phyloP scores from a whole-genome alignment of 352 stramenopile species.

The Stramenopiles sp. region DNA sequence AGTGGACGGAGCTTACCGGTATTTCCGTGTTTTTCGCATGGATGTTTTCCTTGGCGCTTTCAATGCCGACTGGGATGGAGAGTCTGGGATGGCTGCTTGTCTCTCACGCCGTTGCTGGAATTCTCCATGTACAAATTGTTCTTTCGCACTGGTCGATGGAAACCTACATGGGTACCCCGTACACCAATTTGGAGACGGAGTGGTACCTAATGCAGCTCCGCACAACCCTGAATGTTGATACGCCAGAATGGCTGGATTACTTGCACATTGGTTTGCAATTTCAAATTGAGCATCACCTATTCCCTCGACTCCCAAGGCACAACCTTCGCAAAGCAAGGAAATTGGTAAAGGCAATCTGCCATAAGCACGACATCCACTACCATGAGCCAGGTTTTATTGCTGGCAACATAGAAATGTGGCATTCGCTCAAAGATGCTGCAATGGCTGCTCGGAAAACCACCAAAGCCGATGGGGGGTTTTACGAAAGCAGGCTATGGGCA shows the following conservation, averaged over 20 bases:
- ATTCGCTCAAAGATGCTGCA: constrained; percentile 19
- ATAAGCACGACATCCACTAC: constrained; percentile 39
- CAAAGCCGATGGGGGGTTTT: constrained; percentile 23
- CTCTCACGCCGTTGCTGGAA: constrained; percentile 37
- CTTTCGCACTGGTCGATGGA: constrained; percentile 44
- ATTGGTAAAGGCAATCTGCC: constrained; percentile 33
- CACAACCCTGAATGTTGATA: constrained; percentile 44
- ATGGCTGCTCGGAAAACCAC: constrained; percentile 20
- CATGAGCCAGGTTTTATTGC: constrained; percentile 34
- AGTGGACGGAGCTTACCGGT: constrained; percentile 27
- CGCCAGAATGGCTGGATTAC: constrained; percentile 41
- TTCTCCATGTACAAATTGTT: constrained; percentile 56
- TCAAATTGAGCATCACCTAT: constrained; percentile 48
- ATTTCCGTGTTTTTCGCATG: constrained; percentile 18
- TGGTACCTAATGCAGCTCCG: constrained; percentile 32
- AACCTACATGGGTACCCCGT: constrained; percentile 31
- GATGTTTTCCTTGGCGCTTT: constrained; percentile 23
- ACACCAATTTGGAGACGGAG: constrained; percentile 29
- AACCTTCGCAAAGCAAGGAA: constrained; percentile 35
- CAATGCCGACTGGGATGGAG: constrained; percentile 18
- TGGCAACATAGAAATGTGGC: constrained; percentile 28
- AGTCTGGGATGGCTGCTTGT: constrained; percentile 35
- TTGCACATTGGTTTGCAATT: constrained; percentile 57
- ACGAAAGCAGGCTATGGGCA: constrained; percentile 20
- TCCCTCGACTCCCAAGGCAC: constrained; percentile 39